These are phyloP conservation scores for Fusarium agapanthi DNA, from an alignment of 2,329 filamentous ascomycete genomes.

Conservation along the genomic window DNA sequence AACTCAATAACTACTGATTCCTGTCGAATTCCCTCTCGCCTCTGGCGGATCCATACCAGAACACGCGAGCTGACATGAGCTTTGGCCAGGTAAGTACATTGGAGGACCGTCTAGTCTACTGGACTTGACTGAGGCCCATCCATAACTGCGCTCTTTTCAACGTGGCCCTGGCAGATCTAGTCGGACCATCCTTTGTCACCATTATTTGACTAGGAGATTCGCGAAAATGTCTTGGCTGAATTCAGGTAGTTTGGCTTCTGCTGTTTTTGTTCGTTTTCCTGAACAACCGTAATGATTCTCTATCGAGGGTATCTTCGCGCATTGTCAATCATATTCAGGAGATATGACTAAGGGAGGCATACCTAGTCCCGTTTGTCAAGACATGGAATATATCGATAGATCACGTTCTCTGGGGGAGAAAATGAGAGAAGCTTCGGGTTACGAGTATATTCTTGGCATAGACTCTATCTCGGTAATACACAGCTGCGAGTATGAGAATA, in stretches of 20 bases:
- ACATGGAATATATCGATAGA: not conserved
- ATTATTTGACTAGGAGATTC: slow-evolving; percentile 2
- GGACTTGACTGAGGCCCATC: slow-evolving; percentile 1
- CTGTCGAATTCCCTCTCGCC: not conserved
- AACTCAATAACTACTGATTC: slow-evolving; percentile 2
- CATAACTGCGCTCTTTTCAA: slow-evolving; percentile 10
- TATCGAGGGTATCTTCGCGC: too few relatives aligned
- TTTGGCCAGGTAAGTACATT: not conserved
- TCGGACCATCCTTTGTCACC: slow-evolving; percentile 24
- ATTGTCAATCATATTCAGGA: not conserved
- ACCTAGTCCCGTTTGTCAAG: not conserved
- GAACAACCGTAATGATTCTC: not conserved
- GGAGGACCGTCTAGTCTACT: not conserved
- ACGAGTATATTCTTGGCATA: not conserved
- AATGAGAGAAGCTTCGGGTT: not conserved
- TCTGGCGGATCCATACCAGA: not conserved
- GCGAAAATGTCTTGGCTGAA: slow-evolving; percentile 15
- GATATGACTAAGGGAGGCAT: not conserved
- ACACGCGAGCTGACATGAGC: slow-evolving; percentile 6
- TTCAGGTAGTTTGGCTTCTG: slow-evolving; percentile 20
- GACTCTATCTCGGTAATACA: not conserved
- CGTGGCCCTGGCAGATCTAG: not conserved
- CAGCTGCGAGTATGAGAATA: not conserved
- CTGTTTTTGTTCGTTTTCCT: slow-evolving; percentile 6
- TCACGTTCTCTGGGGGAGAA: not conserved